phyloP scores from a whole-genome alignment of 768 basidiomycete species.

The Pisolithus orientalis region DNA sequence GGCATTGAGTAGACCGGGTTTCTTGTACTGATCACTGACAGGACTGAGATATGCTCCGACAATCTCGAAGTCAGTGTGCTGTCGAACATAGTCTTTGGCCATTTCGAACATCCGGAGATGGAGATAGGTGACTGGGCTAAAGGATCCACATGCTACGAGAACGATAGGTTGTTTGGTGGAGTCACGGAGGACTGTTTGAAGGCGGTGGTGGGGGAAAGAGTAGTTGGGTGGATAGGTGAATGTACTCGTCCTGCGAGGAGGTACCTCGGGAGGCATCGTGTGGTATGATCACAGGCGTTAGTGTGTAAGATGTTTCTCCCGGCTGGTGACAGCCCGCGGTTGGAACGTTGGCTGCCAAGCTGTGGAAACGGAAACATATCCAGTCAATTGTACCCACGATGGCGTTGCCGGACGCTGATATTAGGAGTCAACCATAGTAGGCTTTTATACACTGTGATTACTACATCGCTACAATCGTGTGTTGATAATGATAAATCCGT shows the following conservation, averaged over 20 bases:
- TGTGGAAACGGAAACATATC: conserved; percentile 4
- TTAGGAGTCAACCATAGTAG: not conserved
- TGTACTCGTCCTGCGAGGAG: conserved; percentile 12
- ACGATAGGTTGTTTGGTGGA: conserved; percentile 77
- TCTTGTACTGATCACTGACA: conserved; percentile 95
- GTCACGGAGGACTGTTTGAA: conserved; percentile 51
- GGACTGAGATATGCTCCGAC: conserved; percentile 95
- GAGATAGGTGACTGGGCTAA: conserved; percentile 96
- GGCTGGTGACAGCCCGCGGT: not conserved
- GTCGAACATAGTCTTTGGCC: conserved; percentile 93
- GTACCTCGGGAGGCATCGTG: conserved; percentile 21
- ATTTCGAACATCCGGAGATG: conserved; percentile 99
- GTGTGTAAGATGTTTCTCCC: conserved; percentile 1
- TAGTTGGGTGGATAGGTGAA: conserved; percentile 67
- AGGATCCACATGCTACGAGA: conserved; percentile 95
- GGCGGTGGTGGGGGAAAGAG: conserved; percentile 60
- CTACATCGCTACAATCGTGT: not conserved
- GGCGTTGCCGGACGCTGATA: not conserved
- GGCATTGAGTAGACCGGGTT: conserved; percentile 86
- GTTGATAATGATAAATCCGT: not conserved
- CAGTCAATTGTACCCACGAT: conserved; percentile 1
- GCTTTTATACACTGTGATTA: not conserved
- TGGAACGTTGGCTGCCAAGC: not conserved
- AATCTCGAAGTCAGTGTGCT: conserved; percentile 90
- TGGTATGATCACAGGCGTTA: conserved; percentile 1